Evolutionary conservation across 805 yeast genomes (phyloP), one percentile per base, ranked within the genome.

Genomic region (Nakazawaea peltata): DNA sequence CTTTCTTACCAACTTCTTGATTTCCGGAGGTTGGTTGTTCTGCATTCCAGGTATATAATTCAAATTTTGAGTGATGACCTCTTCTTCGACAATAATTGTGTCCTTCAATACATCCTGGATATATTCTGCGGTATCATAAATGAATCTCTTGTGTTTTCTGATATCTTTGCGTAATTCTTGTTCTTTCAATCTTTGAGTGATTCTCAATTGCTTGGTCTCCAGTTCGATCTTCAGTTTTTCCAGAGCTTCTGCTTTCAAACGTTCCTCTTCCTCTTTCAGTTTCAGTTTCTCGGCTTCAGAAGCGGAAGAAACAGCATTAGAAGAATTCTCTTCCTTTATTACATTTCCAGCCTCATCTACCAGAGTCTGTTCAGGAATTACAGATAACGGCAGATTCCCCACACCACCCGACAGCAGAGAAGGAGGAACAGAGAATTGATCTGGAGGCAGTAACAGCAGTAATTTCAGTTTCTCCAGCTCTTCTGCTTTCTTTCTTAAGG

Each of bases 1-100:
- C 15, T 67, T 64, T 7, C 64, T 63, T 16, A 64, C 60, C 5
- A 63, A 53, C 44, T 68, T 72, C 16, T 21, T 37, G 14, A 37
- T 30, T 15, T 37, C 37, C 12, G 18, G 37, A 14, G 41, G 41
- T 30, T 37, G 41, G 22, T 33, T 26, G 18, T 33, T 37, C 15
- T 25, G 33, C 13, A 25, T 14, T 5, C 28, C 23, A 6, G 37
- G 30, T 5, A 33, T 30, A 19, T 37, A 37, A 23, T 33, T 32
- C 28, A 37, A 29, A 22, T 37, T 37, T 25, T 33, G 41, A 15
- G 37, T 33, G 10, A 33, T 23, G 5, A 37, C 41, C 26, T 37
- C 37, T 16, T 37, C 41, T 18, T 37, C 37, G 4, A 37, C 13
- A n/a, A 37, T 25, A 3, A 33, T 28, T 4, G 41, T 28, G 18